These are phyloP conservation scores for Pythium dissotocum DNA, from an alignment of 352 stramenopile species.

Conservation along the genomic window DNA sequence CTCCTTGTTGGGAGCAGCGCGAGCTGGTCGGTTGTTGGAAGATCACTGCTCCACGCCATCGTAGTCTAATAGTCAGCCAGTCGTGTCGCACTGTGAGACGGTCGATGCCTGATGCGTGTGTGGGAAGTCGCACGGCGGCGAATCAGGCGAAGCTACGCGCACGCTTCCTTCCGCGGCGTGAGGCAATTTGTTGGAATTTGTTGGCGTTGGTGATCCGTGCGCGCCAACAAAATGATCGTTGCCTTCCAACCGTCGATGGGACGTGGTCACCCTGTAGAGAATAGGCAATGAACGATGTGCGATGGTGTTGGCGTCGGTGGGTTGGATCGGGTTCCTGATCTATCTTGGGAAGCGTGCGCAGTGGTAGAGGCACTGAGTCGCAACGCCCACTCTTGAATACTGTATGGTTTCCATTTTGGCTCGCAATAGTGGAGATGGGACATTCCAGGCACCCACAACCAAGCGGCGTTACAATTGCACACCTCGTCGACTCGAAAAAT, in stretches of 20 bases:
- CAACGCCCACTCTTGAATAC: neutral
- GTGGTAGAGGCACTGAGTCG: no score
- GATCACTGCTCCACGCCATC: slow-evolving; percentile 7
- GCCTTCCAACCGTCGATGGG: neutral
- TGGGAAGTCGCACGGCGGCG: neutral
- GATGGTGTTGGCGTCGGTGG: no score
- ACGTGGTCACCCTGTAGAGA: neutral
- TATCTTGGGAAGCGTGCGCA: neutral
- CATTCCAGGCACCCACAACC: slow-evolving; percentile 16
- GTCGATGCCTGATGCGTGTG: no score
- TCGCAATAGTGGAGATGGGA: slow-evolving; percentile 15
- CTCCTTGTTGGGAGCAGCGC: slow-evolving; percentile 4
- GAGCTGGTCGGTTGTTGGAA: neutral
- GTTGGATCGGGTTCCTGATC: neutral
- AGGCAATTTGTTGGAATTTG: neutral
- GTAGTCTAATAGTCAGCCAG: neutral
- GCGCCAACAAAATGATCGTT: neutral
- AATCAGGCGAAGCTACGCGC: neutral
- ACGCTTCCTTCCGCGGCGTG: neutral
- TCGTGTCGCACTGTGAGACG: neutral
- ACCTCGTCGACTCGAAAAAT: neutral
- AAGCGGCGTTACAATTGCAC: neutral
- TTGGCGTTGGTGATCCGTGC: neutral
- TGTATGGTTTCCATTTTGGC: neutral
- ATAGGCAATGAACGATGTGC: neutral